Evolutionary conservation across 2,329 filamentous ascomycete species (phyloP), one percentile per base, ranked within the genome.

Genomic region (Colletotrichum eremochloae): DNA sequence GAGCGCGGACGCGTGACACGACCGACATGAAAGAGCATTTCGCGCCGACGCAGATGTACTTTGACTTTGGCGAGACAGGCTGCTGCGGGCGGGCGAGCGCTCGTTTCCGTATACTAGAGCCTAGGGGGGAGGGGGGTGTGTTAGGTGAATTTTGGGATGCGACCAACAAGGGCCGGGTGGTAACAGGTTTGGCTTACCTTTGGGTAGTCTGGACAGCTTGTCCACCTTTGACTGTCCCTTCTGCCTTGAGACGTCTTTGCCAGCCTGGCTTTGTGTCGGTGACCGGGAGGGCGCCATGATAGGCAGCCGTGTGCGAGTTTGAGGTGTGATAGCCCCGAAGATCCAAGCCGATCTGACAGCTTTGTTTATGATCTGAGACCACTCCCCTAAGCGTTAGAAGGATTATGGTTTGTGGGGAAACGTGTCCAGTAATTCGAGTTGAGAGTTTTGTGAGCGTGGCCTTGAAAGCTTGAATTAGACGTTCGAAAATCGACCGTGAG

Each of bases 11-110:
- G 63, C 92, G 90, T 76, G 90, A 90, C 15, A 93, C 86, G 5
- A 89, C 85, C 14, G 91, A 88, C 81, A 94, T 88, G 83, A 94
- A 93, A 8, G 91, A 90, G 0, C 92, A 90, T 48, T 84, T 84
- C 52, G 88, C 82, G 48, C 89, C 90, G 69, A 95, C 85, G 82
- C 94, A 94, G 80, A 95, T 85, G 72, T 88, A 79, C 57, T 80
- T 82, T 9, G 82, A 78, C 63, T 83, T 84, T 60, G 84, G 83
- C 29, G 85, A 84, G 18, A 80, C 78, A n/a, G 84, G 82, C 14
- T 80, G 77, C 65, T 84, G 83, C 8, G 77, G 81, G 73, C 83
- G 79, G 74, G 80, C 78, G 53, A 86, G 79, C 5, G 87, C 85
- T 11, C 86, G 85, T 76, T 87, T 88, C 63, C 84, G 84, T 74